Percentiles rank a stretch among this genome's conserved stretches.
These are phyloP conservation scores for Tolypocladium ophioglossoides DNA, from an alignment of 2,329 filamentous ascomycete species.

Conservation along the genomic window DNA sequence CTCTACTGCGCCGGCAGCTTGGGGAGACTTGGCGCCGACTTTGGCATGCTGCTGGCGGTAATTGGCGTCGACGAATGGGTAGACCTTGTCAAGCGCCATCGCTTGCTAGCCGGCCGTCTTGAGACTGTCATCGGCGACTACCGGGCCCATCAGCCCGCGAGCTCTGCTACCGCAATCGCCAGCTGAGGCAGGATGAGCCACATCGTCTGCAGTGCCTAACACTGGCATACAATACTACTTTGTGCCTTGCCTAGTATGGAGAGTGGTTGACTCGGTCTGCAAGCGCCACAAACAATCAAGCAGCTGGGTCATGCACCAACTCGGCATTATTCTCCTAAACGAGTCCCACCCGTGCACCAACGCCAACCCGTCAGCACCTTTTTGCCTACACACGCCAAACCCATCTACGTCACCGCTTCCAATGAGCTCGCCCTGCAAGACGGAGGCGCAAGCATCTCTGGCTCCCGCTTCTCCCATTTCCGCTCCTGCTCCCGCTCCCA, in stretches of 20 bases:
- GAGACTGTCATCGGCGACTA: conserved; percentile 56
- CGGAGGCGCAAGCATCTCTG: neutral
- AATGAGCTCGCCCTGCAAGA: neutral
- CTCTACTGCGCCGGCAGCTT: conserved; percentile 88
- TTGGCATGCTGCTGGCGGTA: conserved; percentile 70
- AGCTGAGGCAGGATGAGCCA: neutral
- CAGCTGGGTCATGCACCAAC: neutral
- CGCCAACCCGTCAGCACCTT: neutral
- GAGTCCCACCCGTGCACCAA: neutral
- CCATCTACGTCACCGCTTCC: neutral
- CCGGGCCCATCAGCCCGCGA: conserved; percentile 9
- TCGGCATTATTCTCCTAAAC: neutral
- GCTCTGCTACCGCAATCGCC: neutral
- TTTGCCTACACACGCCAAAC: neutral
- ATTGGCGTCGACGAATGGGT: conserved; percentile 63
- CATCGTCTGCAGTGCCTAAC: neutral
- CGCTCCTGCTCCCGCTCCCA: neutral
- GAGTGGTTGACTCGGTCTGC: neutral
- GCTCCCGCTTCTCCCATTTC: neutral
- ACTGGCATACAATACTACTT: neutral
- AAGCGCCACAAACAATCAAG: neutral
- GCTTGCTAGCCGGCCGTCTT: conserved; percentile 68
- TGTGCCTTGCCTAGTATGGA: neutral
- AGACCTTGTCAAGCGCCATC: conserved; percentile 79
- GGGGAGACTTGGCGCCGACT: conserved; percentile 83